These are phyloP conservation scores for Amanita fuliginea DNA, from an alignment of 768 basidiomycete species.

Conservation along the genomic window DNA sequence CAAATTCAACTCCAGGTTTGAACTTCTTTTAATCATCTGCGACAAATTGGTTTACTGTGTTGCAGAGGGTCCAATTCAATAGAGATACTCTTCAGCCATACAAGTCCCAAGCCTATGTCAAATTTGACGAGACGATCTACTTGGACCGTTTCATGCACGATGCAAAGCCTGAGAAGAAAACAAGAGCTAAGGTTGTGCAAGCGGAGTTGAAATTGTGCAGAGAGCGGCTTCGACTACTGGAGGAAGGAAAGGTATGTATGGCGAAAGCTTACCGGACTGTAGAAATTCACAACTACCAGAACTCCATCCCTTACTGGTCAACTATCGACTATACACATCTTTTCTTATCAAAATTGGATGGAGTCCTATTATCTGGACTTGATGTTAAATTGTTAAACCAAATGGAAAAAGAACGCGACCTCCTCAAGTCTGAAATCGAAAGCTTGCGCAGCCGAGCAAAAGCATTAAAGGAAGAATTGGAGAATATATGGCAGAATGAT, in stretches of 20 bases:
- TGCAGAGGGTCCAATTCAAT: conserved; percentile 88
- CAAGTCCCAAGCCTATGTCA: conserved; percentile 94
- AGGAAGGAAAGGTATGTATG: conserved; percentile 56
- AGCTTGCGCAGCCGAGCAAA: conserved; percentile 36
- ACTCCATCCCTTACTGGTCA: conserved; percentile 45
- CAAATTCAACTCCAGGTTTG: conserved; percentile 93
- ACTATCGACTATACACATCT: conserved; percentile 44
- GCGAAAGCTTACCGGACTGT: too few species aligned
- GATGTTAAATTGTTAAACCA: conserved; percentile 45
- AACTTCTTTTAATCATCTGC: neutral
- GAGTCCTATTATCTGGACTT: conserved; percentile 34
- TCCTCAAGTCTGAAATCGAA: conserved; percentile 47
- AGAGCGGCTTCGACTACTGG: conserved; percentile 56
- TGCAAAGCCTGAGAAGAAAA: conserved; percentile 61
- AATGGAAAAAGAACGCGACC: conserved; percentile 41
- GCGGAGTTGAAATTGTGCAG: conserved; percentile 50
- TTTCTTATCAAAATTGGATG: conserved; percentile 44
- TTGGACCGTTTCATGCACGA: conserved; percentile 89
- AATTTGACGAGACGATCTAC: conserved; percentile 75
- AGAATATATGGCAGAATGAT: conserved; percentile 64
- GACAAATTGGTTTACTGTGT: conserved; percentile 6
- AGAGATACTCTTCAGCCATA: conserved; percentile 83
- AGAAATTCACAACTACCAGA: conserved; percentile 24
- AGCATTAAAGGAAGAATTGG: conserved; percentile 56
- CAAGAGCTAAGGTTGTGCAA: conserved; percentile 60